Evolutionary conservation across 2,329 filamentous ascomycete genomes (phyloP).

Genomic region (Gyromitra esculenta): DNA sequence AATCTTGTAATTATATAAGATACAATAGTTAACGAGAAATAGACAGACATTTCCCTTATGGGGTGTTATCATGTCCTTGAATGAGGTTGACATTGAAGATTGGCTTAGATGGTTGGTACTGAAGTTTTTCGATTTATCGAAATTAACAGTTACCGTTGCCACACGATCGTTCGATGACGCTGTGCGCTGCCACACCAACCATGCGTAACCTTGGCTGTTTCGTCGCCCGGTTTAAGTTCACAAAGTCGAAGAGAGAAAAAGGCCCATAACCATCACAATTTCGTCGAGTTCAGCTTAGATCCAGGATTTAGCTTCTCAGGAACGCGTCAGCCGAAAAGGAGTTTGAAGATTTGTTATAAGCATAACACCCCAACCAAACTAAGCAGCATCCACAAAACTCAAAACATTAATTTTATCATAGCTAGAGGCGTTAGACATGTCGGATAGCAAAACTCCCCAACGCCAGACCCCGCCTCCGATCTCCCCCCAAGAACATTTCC

Average conservation of each 20-base stretch:
- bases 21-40: too few relatives aligned
- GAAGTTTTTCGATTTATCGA: not conserved
- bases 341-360: constrained; percentile 1
- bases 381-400: not conserved
- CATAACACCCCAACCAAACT: constrained; percentile 4
- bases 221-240: constrained; percentile 24
- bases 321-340: not conserved
- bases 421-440: constrained; percentile 31
- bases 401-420: not conserved
- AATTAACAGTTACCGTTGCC: not conserved
- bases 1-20: too few relatives aligned
- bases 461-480: constrained; percentile 16
- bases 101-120: not conserved
- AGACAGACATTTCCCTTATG: too few relatives aligned
- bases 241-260: not conserved
- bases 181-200: constrained; percentile 26
- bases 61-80: too few relatives aligned
- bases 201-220: constrained; percentile 40
- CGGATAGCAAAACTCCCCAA: constrained; percentile 26
- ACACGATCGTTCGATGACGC: constrained; percentile 18
- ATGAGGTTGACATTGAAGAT: too few relatives aligned
- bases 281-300: not conserved
- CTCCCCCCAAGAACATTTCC: constrained; percentile 21
- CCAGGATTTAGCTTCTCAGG: not conserved
- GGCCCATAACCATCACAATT: not conserved